Evolutionary conservation across 495 filamentous ascomycete genomes (phyloP).

Genomic region (Aspergillus egyptiacus): DNA sequence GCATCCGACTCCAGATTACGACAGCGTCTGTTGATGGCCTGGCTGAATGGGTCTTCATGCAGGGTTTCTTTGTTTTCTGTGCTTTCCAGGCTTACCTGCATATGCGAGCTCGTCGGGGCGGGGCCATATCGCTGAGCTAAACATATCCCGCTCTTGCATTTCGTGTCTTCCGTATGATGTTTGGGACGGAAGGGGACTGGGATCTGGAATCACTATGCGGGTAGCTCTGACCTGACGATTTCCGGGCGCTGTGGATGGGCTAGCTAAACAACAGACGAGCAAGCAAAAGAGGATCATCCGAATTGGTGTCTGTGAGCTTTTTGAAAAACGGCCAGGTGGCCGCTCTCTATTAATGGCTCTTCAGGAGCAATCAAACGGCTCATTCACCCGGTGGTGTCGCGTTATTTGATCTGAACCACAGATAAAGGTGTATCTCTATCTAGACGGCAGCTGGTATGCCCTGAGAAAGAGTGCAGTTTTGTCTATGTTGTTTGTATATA

Average conservation of each 20-base stretch:
- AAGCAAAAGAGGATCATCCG: not conserved
- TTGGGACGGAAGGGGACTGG: no score
- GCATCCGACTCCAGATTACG: not conserved
- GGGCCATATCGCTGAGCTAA: constrained; percentile 69
- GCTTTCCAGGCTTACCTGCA: constrained; percentile 78
- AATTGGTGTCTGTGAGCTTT: no score
- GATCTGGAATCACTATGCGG: no score
- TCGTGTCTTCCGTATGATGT: constrained; percentile 12
- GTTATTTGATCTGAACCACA: not conserved
- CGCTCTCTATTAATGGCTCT: no score
- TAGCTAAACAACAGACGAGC: no score
- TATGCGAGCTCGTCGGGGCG: constrained; percentile 65
- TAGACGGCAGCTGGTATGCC: constrained; percentile 1
- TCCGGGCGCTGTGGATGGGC: no score
- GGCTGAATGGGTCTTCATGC: constrained; percentile 6
- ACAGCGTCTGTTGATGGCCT: not conserved
- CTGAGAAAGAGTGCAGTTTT: not conserved
- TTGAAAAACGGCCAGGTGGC: not conserved
- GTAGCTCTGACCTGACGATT: no score
- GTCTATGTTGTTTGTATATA: constrained; percentile 4
- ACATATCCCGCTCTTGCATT: constrained; percentile 13
- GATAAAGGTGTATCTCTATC: not conserved
- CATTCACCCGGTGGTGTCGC: not conserved
- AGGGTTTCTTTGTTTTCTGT: constrained; percentile 90
- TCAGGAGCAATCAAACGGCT: not conserved